phyloP scores from a whole-genome alignment of 2,329 filamentous ascomycete species.

The Alternaria gansuensis region DNA sequence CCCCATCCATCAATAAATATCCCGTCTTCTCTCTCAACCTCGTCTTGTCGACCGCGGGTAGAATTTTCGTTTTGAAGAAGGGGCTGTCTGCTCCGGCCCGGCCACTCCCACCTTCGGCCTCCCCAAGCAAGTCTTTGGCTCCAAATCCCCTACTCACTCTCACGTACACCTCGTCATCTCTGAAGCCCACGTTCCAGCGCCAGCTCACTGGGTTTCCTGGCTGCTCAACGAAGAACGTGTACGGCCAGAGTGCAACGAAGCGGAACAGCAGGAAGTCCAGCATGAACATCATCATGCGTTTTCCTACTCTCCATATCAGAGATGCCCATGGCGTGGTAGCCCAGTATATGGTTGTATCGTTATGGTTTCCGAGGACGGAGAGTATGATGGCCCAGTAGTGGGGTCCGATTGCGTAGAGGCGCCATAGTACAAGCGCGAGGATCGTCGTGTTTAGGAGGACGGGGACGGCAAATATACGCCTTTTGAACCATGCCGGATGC shows the following conservation, averaged over 20 bases:
- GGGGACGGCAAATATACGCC: constrained; percentile 82
- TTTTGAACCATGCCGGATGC: constrained; percentile 75
- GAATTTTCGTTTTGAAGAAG: constrained; percentile 69
- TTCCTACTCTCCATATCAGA: constrained; percentile 65
- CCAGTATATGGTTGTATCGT: constrained; percentile 71
- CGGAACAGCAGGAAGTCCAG: constrained; percentile 71
- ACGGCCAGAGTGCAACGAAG: constrained; percentile 58
- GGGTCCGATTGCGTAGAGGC: constrained; percentile 73
- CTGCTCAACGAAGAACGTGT: constrained; percentile 66
- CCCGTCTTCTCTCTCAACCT: constrained; percentile 81
- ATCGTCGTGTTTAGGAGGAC: constrained; percentile 78
- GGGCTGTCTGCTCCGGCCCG: constrained; percentile 63
- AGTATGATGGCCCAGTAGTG: constrained; percentile 75
- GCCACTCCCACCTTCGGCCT: constrained; percentile 53
- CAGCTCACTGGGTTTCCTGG: constrained; percentile 73
- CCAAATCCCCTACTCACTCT: constrained; percentile 80
- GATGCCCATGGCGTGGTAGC: constrained; percentile 62
- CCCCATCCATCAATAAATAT: constrained; percentile 82
- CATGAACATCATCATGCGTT: constrained; percentile 71
- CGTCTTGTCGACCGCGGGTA: constrained; percentile 73
- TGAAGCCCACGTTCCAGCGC: constrained; percentile 79
- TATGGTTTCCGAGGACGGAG: constrained; percentile 71
- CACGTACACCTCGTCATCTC: constrained; percentile 81
- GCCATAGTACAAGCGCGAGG: constrained; percentile 69
- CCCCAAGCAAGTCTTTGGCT: constrained; percentile 62